Conservation (phyloP, 2,329 filamentous ascomycete species). For the Stachybotrys echinatus region DNA sequence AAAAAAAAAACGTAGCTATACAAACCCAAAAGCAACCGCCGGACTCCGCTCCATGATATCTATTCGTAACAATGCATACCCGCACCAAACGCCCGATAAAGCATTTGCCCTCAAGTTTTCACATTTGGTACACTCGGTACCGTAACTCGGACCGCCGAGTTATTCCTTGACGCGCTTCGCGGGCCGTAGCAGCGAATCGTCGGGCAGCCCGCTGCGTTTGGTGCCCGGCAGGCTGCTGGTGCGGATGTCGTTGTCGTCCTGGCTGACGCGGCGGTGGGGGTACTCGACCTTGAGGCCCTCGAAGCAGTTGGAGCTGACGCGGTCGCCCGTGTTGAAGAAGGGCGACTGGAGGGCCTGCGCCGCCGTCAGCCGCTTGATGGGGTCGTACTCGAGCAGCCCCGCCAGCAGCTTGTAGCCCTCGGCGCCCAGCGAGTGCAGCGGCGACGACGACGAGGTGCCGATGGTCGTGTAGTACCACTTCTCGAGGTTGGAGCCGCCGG, state of each 20-base stretch:
- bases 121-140: too few relatives aligned
- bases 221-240: conserved; percentile 85
- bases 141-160: too few relatives aligned
- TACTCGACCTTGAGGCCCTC: conserved; percentile 86
- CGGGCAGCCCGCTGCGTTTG: conserved; percentile 79
- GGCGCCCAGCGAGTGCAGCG: conserved; percentile 57
- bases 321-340: conserved; percentile 75
- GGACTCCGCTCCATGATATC: too few relatives aligned
- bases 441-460: conserved; percentile 37
- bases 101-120: too few relatives aligned
- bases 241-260: conserved; percentile 95
- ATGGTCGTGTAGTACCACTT: conserved; percentile 75
- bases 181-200: conserved; percentile 66
- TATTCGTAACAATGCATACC: too few relatives aligned
- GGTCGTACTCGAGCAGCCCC: conserved; percentile 87
- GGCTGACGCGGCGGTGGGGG: conserved; percentile 81
- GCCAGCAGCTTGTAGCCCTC: conserved; percentile 81
- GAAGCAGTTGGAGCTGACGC: conserved; percentile 79
- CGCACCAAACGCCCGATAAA: too few relatives aligned
- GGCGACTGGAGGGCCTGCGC: conserved; percentile 83
- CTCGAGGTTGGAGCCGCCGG: conserved; percentile 53
- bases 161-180: conserved; percentile 58
- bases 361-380: conserved; percentile 79
- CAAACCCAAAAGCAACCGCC: too few relatives aligned
- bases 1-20: too few relatives aligned